Evolutionary conservation across 495 filamentous ascomycete genomes (phyloP), one percentile per base, ranked within the genome.

Genomic region (Aspergillus mulundensis): DNA sequence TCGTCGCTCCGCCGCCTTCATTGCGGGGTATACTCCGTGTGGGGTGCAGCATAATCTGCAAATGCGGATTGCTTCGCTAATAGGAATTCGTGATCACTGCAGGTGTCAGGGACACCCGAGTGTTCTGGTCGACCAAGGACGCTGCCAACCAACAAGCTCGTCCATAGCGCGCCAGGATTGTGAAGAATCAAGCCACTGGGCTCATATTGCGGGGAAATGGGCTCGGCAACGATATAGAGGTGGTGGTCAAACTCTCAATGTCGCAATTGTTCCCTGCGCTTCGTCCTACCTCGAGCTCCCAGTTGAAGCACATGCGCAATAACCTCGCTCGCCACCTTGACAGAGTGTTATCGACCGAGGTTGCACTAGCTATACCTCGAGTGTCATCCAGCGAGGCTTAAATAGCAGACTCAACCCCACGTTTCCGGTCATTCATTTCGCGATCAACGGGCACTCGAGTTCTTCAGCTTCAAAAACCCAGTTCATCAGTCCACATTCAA

Each of bases 181-280:
- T 53, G 50, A 42, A 53, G 50, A 53, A 53, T 30, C 38, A 41
- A 20, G 38, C 50, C 39, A 50, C 16, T 25, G 48, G 30, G 21
- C 39, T 42, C 24, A 53, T 43, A 15, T 43, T 53, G 50, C 50
- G 38, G 50, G 50, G 50, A 42, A 43, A 41, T 16, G 30, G 46
- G 30, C 30, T n/a, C 1, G 19, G 21, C 34, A 40, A 20, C 16
- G 48, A 18, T 40, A 24, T 24, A 10, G 34, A 23, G 7, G n/a
- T 7, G 25, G 5, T 19, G 18, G 4, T 0, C 32, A 10, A 25
- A 18, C 25, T 24, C 19, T 28, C 14, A 24, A 23, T 15, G 21
- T 24, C 48, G 12, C 36, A 21, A 39, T 7, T 24, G 0, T 39
- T 16, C 5, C 32, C 32, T 36, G 3, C 32, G 12, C 32, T 36